Conservation (phyloP, 805 yeast species). For the Saturnispora quitensis region DNA sequence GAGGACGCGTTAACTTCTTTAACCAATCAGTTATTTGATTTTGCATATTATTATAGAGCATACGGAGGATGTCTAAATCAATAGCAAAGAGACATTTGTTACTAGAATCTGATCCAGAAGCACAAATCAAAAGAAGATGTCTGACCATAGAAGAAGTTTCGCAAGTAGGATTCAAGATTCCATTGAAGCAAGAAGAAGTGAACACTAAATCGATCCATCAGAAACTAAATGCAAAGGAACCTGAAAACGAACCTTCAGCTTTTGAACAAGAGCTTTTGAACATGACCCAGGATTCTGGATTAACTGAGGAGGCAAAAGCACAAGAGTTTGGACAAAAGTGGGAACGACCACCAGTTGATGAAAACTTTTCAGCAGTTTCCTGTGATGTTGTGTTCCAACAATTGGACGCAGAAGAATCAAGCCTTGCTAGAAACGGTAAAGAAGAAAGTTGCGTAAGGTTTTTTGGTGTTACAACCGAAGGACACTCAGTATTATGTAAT, state of each 20-base stretch:
- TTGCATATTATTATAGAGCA: neutral
- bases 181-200: conserved; percentile 19
- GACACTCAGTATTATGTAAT: conserved; percentile 82
- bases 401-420: conserved; percentile 85
- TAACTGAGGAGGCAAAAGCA: conserved; percentile 13
- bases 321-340: conserved; percentile 29
- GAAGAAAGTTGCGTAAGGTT: conserved; percentile 64
- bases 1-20: neutral
- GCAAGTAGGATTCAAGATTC: conserved; percentile 25
- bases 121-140: conserved; percentile 7
- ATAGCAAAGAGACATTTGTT: conserved; percentile 5
- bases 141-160: conserved; percentile 9
- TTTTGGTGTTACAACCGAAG: conserved; percentile 86
- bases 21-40: neutral
- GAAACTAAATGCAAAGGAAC: conserved; percentile 22
- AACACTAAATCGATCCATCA: conserved; percentile 20
- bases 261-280: conserved; percentile 45
- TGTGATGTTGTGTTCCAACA: conserved; percentile 75
- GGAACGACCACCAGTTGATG: conserved; percentile 46
- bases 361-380: conserved; percentile 36
- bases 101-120: conserved; percentile 5
- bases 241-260: conserved; percentile 33
- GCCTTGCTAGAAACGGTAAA: conserved; percentile 27
- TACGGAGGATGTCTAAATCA: neutral
- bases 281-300: conserved; percentile 31